Conservation (phyloP, 1,139 yeast species). For the Candida sanyaensis region DNA sequence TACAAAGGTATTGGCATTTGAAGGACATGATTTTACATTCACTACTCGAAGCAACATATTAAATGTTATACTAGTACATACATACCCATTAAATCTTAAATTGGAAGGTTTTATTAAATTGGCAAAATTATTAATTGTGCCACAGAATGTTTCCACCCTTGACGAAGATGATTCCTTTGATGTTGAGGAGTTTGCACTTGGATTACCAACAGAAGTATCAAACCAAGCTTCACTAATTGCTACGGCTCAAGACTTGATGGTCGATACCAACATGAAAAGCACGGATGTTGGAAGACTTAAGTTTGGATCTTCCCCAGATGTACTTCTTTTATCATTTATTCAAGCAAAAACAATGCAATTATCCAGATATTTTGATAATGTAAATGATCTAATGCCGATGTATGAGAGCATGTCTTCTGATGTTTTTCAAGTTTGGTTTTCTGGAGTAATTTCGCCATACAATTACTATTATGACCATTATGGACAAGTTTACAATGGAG, state of each 20-base stretch:
- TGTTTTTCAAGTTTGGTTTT: constrained; percentile 29
- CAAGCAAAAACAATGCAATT: constrained; percentile 25
- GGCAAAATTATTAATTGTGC: constrained; percentile 12
- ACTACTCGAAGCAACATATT: constrained; percentile 15
- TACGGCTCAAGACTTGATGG: constrained; percentile 21
- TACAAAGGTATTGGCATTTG: constrained; percentile 2
- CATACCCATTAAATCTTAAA: constrained; percentile 16
- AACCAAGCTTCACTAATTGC: constrained; percentile 9
- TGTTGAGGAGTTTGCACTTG: constrained; percentile 25
- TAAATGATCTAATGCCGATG: constrained; percentile 18
- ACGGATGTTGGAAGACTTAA: constrained; percentile 5
- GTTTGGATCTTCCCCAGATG: constrained; percentile 1
- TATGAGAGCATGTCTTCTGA: constrained; percentile 18
- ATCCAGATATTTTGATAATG: constrained; percentile 21
- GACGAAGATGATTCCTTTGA: constrained; percentile 17
- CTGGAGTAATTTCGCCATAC: constrained; percentile 31
- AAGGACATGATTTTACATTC: constrained; percentile 6
- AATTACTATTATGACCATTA: constrained; percentile 31
- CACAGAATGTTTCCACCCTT: constrained; percentile 6
- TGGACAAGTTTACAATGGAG: constrained; percentile 18
- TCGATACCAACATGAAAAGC: constrained; percentile 11
- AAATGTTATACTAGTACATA: constrained; percentile 16
- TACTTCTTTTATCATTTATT: constrained; percentile 22
- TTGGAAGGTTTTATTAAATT: constrained; percentile 9
- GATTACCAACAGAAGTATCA: constrained; percentile 11